These are phyloP conservation scores for Neoarthrinium moseri DNA, from an alignment of 2,329 filamentous ascomycete species.

Conservation along the genomic window DNA sequence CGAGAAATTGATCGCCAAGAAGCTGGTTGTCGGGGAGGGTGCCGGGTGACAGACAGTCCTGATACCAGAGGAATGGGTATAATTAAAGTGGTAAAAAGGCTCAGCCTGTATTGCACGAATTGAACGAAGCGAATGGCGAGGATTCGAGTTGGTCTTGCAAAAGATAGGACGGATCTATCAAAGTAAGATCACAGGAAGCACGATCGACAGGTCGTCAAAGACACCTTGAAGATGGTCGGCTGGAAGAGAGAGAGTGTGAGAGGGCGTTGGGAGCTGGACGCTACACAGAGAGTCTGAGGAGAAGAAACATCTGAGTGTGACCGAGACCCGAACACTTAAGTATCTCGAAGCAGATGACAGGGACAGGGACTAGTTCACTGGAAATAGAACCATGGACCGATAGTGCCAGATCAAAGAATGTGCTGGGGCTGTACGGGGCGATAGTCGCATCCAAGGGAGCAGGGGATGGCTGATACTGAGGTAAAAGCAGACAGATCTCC, in stretches of 20 bases:
- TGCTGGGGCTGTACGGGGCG: slow-evolving; percentile 7
- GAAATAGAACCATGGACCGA: slow-evolving; percentile 8
- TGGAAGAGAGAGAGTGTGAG: not conserved
- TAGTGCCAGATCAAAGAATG: slow-evolving; percentile 6
- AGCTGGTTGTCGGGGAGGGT: slow-evolving; percentile 8
- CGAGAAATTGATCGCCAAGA: not conserved
- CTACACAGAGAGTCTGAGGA: slow-evolving; percentile 20
- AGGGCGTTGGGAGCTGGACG: slow-evolving; percentile 17
- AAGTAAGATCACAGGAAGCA: slow-evolving; percentile 12
- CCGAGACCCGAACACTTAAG: slow-evolving; percentile 15
- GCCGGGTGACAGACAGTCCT: not conserved
- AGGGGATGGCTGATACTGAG: not conserved
- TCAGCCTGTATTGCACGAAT: slow-evolving; percentile 25
- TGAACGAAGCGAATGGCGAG: slow-evolving; percentile 27
- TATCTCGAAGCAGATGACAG: slow-evolving; percentile 22
- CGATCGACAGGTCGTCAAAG: not conserved
- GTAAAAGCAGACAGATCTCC: slow-evolving; percentile 1
- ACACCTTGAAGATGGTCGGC: slow-evolving; percentile 9
- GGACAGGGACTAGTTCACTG: slow-evolving; percentile 8
- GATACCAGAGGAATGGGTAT: not conserved
- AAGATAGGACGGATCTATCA: slow-evolving; percentile 30
- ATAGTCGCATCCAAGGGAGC: slow-evolving; percentile 9
- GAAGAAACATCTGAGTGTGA: slow-evolving; percentile 12
- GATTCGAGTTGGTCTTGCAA: slow-evolving; percentile 17
- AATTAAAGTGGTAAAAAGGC: slow-evolving; percentile 22